A percentile compares a stretch with the other conserved stretches of the same genome.
Conservation (phyloP, 2,329 filamentous ascomycete genomes). For the Pseudogymnoascus verrucosus region DNA sequence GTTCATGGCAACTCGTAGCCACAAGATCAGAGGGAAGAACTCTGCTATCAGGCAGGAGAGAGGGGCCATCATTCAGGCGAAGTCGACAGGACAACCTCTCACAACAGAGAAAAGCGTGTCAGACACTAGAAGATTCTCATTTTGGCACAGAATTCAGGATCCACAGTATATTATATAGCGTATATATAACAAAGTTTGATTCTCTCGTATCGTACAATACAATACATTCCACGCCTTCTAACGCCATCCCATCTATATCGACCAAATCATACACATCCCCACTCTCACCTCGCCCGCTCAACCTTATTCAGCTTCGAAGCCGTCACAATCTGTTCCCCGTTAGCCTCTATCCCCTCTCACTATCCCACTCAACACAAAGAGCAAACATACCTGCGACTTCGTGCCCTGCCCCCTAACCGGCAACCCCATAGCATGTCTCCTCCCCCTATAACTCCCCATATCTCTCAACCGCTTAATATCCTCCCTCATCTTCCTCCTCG, state of each 20-base stretch:
- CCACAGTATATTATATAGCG: no score
- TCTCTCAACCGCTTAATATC: conserved; percentile 83
- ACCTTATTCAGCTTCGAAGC: conserved; percentile 55
- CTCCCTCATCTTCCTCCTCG: conserved; percentile 67
- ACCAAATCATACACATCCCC: neutral
- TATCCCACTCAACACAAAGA: neutral
- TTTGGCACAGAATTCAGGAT: no score
- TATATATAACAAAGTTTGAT: neutral
- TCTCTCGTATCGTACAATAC: neutral
- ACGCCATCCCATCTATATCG: conserved; percentile 11
- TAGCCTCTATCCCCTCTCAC: conserved; percentile 8
- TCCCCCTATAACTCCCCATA: conserved; percentile 82
- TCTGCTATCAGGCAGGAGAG: no score
- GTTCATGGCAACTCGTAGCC: no score
- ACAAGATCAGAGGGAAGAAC: no score
- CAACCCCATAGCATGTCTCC: conserved; percentile 84
- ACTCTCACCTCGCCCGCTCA: conserved; percentile 36
- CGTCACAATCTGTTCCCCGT: conserved; percentile 41
- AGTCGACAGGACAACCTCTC: no score
- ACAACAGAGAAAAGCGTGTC: no score
- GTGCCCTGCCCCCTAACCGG: conserved; percentile 89
- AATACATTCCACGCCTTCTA: neutral
- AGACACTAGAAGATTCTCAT: no score
- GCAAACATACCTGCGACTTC: conserved; percentile 54
- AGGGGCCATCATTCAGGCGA: no score